Percentiles rank a stretch among this genome's conserved stretches.
Evolutionary conservation across 768 basidiomycete species (phyloP).

Genomic region (Collybia mongolica): DNA sequence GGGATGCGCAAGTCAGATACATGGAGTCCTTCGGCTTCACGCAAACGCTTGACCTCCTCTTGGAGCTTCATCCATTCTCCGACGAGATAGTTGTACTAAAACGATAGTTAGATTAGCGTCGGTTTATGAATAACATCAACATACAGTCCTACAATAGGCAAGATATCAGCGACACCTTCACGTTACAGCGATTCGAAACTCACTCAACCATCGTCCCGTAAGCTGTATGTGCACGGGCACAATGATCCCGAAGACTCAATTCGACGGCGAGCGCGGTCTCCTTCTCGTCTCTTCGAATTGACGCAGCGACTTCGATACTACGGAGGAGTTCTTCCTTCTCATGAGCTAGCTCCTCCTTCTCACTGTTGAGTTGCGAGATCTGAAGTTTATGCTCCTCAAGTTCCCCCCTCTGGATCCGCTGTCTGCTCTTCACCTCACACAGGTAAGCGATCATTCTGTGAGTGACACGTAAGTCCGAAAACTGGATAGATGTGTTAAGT

Average conservation of each 20-base stretch:
- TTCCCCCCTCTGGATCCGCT: constrained; percentile 20
- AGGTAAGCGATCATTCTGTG: constrained; percentile 50
- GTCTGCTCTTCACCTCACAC: constrained; percentile 43
- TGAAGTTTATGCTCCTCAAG: constrained; percentile 21
- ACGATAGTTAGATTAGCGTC: constrained; percentile 4
- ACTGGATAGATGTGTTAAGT: constrained; percentile 30
- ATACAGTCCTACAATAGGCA: constrained; percentile 27
- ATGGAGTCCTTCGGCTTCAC: constrained; percentile 6
- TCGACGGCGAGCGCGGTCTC: constrained; percentile 52
- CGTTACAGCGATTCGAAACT: constrained; percentile 19
- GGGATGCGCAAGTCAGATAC: no score
- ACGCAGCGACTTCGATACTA: constrained; percentile 39
- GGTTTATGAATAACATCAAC: constrained; percentile 9
- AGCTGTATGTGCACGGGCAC: constrained; percentile 41
- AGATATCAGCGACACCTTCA: not conserved
- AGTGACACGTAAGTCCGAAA: constrained; percentile 48
- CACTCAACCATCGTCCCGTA: constrained; percentile 40
- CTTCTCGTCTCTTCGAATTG: constrained; percentile 45
- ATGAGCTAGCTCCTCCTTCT: constrained; percentile 27
- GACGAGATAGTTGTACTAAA: constrained; percentile 33
- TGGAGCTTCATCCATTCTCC: constrained; percentile 27
- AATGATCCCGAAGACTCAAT: constrained; percentile 52
- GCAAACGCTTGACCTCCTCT: constrained; percentile 23
- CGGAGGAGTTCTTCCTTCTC: constrained; percentile 34
- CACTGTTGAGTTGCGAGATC: constrained; percentile 27